These are phyloP conservation scores for Populus tomentosa DNA, from an alignment of 441 rosid genomes.

Conservation along the genomic window DNA sequence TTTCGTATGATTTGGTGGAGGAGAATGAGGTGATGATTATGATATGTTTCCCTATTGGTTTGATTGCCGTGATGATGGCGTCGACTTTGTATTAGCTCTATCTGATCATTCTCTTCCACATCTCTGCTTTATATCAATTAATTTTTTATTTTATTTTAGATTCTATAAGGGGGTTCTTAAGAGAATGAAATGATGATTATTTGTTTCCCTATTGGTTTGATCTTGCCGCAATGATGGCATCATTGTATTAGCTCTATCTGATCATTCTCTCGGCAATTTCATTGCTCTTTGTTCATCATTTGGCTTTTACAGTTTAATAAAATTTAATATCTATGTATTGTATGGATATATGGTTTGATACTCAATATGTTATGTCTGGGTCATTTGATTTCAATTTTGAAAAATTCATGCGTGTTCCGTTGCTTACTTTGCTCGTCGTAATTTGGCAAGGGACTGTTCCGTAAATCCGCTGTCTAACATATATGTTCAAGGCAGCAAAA, in stretches of 20 bases:
- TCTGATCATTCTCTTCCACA: constrained; percentile 33
- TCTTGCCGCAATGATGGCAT: constrained; percentile 39
- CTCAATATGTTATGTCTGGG: no score
- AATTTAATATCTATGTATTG: no score
- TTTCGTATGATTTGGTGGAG: not conserved
- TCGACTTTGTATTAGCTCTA: constrained; percentile 40
- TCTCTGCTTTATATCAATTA: not conserved
- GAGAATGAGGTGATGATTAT: constrained; percentile 16
- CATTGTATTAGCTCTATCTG: constrained; percentile 49
- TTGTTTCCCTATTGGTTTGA: constrained; percentile 37
- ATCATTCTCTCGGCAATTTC: constrained; percentile 20
- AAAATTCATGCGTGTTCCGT: no score
- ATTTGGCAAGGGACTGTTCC: no score
- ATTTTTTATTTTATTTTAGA: not conserved
- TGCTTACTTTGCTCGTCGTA: no score
- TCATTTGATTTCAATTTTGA: no score
- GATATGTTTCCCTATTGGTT: constrained; percentile 36
- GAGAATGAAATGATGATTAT: constrained; percentile 12
- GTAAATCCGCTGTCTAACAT: no score
- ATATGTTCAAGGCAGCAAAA: no score
- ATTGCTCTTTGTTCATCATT: not conserved
- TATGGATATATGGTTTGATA: no score
- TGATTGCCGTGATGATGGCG: constrained; percentile 46
- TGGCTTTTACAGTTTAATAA: not conserved
- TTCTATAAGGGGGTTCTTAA: not conserved